These are phyloP conservation scores for Pulveroboletus sp. DNA, from an alignment of 1,284 basidiomycete genomes.

Conservation along the genomic window DNA sequence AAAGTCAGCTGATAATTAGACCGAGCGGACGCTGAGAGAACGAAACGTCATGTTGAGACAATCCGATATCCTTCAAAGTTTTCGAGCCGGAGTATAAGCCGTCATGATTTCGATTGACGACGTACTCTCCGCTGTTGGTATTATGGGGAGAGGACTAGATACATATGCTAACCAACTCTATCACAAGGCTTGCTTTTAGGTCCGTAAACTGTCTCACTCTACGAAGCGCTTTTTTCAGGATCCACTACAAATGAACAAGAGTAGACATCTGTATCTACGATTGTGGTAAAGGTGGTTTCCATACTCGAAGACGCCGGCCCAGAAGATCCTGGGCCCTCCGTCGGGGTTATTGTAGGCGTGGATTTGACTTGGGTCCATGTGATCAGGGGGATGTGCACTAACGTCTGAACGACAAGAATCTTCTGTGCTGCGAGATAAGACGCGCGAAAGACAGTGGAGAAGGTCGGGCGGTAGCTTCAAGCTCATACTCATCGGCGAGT, in stretches of 20 bases:
- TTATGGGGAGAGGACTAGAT: slow-evolving; percentile 6
- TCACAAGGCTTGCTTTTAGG: neutral
- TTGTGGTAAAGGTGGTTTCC: no score
- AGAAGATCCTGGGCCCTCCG: neutral
- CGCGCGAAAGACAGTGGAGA: slow-evolving; percentile 9
- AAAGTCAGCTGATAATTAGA: no score
- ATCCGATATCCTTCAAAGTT: slow-evolving; percentile 1
- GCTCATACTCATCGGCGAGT: neutral
- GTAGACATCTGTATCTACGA: neutral
- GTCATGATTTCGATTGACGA: slow-evolving; percentile 3
- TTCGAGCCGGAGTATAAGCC: neutral
- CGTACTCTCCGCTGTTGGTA: neutral
- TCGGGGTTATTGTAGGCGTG: neutral
- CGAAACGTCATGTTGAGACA: slow-evolving; percentile 5
- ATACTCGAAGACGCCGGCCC: no score
- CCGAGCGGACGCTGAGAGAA: no score
- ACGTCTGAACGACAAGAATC: neutral
- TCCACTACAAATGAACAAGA: neutral
- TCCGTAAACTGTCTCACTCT: neutral
- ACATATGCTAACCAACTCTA: neutral
- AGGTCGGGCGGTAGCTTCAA: neutral
- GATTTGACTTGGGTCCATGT: neutral
- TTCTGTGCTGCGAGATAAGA: neutral
- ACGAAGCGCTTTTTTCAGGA: neutral
- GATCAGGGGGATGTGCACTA: neutral